Evolutionary conservation across 306 rosid species (phyloP), one percentile per base, ranked within the genome.

Genomic region (Styphnolobium japonicum): DNA sequence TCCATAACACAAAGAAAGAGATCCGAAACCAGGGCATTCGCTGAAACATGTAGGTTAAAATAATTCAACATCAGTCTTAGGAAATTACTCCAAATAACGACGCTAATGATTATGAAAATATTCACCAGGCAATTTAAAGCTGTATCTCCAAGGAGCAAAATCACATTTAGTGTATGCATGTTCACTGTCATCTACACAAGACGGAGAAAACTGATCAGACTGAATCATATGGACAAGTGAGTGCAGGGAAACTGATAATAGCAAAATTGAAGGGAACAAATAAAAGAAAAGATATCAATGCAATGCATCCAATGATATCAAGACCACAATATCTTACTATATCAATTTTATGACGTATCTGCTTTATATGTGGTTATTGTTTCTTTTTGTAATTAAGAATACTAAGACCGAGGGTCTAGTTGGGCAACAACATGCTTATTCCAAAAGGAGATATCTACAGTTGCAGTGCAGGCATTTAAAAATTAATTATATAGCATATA

Each of bases 121-220:
- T 46, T 82, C 85, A 92, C 97, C 97, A 90, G 73, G 82, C 92
- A 79, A 84, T 94, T 94, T 76, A 94, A 84, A 78, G 89, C 87
- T 58, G 96, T 69, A 7, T 92, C 98, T 18, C 96, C 89, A 34
- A 92, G 85, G 75, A 94, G 97, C 66, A 94, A 81, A 76, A 89
- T 62, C 73, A 80, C 75, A 87, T 94, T 94, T 53, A 92, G 53
- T 10, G 96, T 65, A 79, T 90, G 97, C 94, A 90, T 60, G 86
- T 77, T 87, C 71, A 88, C 85, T 6, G 90, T 90, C 93, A 92
- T 79, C 98, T 94, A 82, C 87, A 81, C 23, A 78, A 72, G 77
- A 79, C 23, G 39, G 75, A 65, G 56, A 77, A 51, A 76, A 76
- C 40, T 71, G 9, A 51, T 77, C 27, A 82, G 73, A 78, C 19